Evolutionary conservation across 2,329 filamentous ascomycete genomes (phyloP).

Genomic region (Alternaria arbusti): DNA sequence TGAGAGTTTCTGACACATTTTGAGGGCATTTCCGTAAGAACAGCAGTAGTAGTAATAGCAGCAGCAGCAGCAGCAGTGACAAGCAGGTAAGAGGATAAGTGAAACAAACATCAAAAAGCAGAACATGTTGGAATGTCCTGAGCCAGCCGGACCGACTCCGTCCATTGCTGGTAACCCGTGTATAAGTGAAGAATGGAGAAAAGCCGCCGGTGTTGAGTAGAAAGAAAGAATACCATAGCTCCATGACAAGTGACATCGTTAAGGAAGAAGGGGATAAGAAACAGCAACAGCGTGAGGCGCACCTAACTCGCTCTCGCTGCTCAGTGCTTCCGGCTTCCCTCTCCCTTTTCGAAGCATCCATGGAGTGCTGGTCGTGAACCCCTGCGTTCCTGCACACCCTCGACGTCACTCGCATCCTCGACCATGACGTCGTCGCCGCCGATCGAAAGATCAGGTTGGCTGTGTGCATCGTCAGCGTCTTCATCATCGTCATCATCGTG

Average conservation of each 20-base stretch:
- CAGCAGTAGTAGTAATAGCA: background rate
- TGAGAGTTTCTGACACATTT: conserved; percentile 36
- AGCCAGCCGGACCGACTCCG: conserved; percentile 4
- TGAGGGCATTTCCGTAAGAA: conserved; percentile 6
- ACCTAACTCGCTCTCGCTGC: conserved; percentile 33
- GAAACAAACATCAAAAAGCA: conserved; percentile 6
- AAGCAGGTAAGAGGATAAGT: background rate
- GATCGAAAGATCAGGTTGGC: conserved; percentile 45
- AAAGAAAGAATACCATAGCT: conserved; percentile 14
- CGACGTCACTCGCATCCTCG: conserved; percentile 49
- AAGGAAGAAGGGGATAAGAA: conserved; percentile 18
- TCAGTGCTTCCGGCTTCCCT: conserved; percentile 46
- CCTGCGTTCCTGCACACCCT: conserved; percentile 42
- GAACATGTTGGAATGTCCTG: conserved; percentile 11
- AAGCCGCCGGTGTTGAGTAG: background rate
- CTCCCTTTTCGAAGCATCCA: conserved; percentile 44
- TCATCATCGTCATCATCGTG: conserved; percentile 58
- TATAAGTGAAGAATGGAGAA: conserved; percentile 18
- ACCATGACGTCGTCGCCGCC: conserved; percentile 47
- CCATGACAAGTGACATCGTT: conserved; percentile 22
- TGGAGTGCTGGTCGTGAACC: conserved; percentile 40
- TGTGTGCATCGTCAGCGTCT: conserved; percentile 46
- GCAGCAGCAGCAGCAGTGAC: background rate
- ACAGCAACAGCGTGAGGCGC: conserved; percentile 23
- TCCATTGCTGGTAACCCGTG: conserved; percentile 32